phyloP scores from a whole-genome alignment of 495 filamentous ascomycete species.

The Aspergillus egyptiacus region DNA sequence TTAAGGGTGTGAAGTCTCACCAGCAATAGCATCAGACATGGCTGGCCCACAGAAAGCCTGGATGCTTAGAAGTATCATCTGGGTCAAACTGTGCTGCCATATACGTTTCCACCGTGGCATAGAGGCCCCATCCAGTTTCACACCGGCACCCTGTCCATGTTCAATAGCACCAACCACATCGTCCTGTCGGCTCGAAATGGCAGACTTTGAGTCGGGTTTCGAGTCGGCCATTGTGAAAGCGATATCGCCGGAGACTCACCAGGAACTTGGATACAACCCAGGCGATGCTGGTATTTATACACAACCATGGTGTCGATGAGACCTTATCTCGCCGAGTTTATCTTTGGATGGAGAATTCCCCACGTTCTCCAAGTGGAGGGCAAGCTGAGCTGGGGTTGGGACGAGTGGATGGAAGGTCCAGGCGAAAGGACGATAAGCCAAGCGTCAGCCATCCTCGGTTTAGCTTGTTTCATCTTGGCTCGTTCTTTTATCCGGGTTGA shows the following conservation, averaged over 20 bases:
- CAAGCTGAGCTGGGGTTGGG: constrained; percentile 15
- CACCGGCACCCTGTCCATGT: not conserved
- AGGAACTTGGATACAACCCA: not conserved
- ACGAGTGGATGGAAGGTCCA: not conserved
- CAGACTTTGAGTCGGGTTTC: constrained; percentile 17
- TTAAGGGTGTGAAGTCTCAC: constrained; percentile 9
- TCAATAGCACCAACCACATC: not conserved
- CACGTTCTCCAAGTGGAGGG: constrained; percentile 1
- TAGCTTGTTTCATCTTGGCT: no score
- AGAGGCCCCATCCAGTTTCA: constrained; percentile 10
- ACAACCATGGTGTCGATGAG: no score
- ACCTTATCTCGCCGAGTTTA: not conserved
- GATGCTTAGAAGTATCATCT: constrained; percentile 26
- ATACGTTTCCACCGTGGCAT: constrained; percentile 25
- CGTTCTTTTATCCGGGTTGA: no score
- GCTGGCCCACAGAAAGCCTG: constrained; percentile 19
- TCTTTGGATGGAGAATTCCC: constrained; percentile 4
- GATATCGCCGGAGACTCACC: not conserved
- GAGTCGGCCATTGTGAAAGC: constrained; percentile 14
- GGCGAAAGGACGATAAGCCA: not conserved
- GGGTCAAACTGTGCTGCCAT: constrained; percentile 30
- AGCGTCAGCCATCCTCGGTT: not conserved
- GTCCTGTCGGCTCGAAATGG: not conserved
- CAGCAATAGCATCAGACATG: constrained; percentile 25
- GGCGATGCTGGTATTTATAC: constrained; percentile 3